phyloP scores from a whole-genome alignment of 768 basidiomycete genomes.

The Mycena indigotica region DNA sequence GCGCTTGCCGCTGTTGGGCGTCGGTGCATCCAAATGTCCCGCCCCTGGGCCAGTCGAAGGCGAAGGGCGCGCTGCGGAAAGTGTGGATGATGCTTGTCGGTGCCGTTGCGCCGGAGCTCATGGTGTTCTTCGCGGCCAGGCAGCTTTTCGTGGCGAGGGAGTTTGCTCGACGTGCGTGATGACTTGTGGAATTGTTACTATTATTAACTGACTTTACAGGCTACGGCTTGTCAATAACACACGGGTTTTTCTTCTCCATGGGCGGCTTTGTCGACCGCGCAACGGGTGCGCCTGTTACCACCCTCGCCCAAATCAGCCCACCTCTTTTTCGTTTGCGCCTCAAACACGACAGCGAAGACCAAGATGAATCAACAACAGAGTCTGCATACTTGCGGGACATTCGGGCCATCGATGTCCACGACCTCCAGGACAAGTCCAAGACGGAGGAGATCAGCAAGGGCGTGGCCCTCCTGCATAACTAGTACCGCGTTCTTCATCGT shows the following conservation, averaged over 20 bases:
- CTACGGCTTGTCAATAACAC: not conserved
- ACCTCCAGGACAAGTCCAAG: conserved; percentile 24
- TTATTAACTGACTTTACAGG: not conserved
- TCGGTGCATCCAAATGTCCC: not conserved
- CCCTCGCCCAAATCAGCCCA: not conserved
- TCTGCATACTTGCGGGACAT: not conserved
- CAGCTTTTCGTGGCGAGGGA: conserved; percentile 23
- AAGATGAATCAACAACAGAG: not conserved
- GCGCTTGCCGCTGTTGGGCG: not conserved
- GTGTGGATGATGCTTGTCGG: conserved; percentile 19
- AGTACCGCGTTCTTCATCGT: conserved; percentile 7
- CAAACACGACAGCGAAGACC: too few relatives aligned
- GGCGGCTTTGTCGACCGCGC: conserved; percentile 4
- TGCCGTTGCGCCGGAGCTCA: conserved; percentile 28
- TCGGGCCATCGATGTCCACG: not conserved
- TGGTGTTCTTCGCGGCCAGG: conserved; percentile 23
- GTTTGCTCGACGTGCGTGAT: conserved; percentile 14
- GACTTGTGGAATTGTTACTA: too few relatives aligned
- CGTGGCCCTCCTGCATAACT: conserved; percentile 22
- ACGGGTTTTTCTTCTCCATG: conserved; percentile 8
- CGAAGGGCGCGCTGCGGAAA: not conserved
- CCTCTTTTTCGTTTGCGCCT: not conserved
- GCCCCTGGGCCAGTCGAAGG: not conserved
- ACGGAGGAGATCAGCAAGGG: conserved; percentile 21
- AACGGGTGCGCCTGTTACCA: not conserved